Evolutionary conservation across 176 grass and related monocot species (phyloP), one percentile per base, ranked within the genome.

Genomic region (Pontederia crassipes): DNA sequence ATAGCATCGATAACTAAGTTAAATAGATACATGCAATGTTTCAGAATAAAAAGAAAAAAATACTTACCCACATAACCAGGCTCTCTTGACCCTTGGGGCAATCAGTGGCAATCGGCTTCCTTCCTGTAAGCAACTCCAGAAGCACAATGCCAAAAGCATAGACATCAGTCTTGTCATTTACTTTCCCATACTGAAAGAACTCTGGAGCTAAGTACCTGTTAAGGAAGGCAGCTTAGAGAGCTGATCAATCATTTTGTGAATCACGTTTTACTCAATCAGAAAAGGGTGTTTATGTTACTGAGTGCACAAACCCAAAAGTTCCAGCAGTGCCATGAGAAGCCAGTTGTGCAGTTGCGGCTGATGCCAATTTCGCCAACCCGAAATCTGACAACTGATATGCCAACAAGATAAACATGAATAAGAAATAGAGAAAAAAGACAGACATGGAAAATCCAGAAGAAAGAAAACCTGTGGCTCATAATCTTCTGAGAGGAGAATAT

Each of bases 61-160:
- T 13, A 10, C 87, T 35, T 87, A 90, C 92, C 92, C 92, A 96
- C 69, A 96, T 90, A 12, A 90, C 80, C 13, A 96, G 63, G 29
- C 92, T 96, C 86, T 90, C 87, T 24, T 82, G 81, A 45, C 87
- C 87, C 74, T 90, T 96, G 0, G 92, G 78, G 66, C 78, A 82
- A 67, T 58, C 73, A 46, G 72, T 76, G 78, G 75, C 66, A 35
- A 96, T 61, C 0, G 92, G 92, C 77, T 90, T 96, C 74, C 78
- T 87, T 66, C 92, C 78, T 0, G 92, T 85, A 51, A 96, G 74
- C 15, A 96, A 83, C 74, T 96, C 92, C 17, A 96, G 92, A 78
- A 96, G 83, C 51, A 96, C 87, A 0, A 96, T 83, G 18, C 92
- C 92, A 58, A 96, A 96, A 46, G 92, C 83, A 8, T 90, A 96